These are phyloP conservation scores for Hypocreales sp. DNA, from an alignment of 2,329 filamentous ascomycete species.

Conservation along the genomic window DNA sequence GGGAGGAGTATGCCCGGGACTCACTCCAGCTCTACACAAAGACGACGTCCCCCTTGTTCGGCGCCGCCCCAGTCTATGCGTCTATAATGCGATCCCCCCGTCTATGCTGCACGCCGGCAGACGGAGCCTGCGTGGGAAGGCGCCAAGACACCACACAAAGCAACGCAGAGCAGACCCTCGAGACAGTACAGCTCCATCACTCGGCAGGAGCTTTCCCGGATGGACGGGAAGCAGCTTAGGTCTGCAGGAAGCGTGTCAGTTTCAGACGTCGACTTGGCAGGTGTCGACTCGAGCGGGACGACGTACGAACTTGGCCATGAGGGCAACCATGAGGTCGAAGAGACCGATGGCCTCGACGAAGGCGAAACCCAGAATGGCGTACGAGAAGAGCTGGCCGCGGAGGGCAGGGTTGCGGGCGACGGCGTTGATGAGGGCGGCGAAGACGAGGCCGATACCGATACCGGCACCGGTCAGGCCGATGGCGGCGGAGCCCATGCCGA, in stretches of 20 bases:
- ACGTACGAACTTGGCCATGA: constrained; percentile 82
- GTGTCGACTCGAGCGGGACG: constrained; percentile 2
- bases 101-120: constrained; percentile 18
- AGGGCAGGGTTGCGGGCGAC: constrained; percentile 90
- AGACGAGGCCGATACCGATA: constrained; percentile 93
- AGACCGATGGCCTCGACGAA: constrained; percentile 89
- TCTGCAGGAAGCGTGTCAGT: constrained; percentile 10
- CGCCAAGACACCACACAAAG: constrained; percentile 11
- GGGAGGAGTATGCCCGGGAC: constrained; percentile 15
- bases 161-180: constrained; percentile 12
- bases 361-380: constrained; percentile 90
- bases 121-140: constrained; percentile 10
- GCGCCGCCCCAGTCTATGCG: constrained; percentile 22
- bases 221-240: constrained; percentile 18
- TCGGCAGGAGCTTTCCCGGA: constrained; percentile 19
- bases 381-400: constrained; percentile 89
- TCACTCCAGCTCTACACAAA: constrained; percentile 19
- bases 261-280: too few species aligned
- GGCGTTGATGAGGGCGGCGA: constrained; percentile 76
- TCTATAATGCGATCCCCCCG: constrained; percentile 23
- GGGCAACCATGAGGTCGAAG: constrained; percentile 83
- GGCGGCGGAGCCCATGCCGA: constrained; percentile 78
- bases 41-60: constrained; percentile 14
- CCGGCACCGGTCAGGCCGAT: constrained; percentile 85
- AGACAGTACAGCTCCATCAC: constrained; percentile 18